A percentile compares a stretch with the other conserved stretches of the same genome.
Evolutionary conservation across 495 filamentous ascomycete genomes (phyloP).

Genomic region (Cudoniella acicularis): DNA sequence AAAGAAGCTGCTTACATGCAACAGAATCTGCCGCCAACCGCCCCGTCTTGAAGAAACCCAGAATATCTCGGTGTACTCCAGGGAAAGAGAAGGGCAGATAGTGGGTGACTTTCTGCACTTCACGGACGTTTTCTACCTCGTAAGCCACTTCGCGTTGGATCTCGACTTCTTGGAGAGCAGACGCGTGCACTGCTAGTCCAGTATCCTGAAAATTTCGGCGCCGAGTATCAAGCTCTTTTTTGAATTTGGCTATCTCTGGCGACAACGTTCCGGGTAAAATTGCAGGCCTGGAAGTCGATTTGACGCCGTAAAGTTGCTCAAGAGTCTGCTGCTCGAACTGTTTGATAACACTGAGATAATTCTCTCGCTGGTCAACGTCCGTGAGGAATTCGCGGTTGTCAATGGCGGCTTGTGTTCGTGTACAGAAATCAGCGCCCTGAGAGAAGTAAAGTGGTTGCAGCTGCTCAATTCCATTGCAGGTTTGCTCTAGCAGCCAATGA

Average conservation of each 20-base stretch:
- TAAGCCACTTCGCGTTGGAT: slow-evolving; percentile 30
- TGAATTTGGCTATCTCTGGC: slow-evolving; percentile 21
- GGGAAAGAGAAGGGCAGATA: slow-evolving; percentile 26
- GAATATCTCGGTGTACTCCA: slow-evolving; percentile 32
- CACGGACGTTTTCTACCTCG: slow-evolving; percentile 35
- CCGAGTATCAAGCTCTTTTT: slow-evolving; percentile 27
- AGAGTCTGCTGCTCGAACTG: slow-evolving; percentile 42
- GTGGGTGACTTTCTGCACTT: slow-evolving; percentile 31
- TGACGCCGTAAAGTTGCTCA: slow-evolving; percentile 40
- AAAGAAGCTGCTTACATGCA: slow-evolving; percentile 30
- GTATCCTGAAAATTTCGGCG: slow-evolving; percentile 26
- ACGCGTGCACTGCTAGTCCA: slow-evolving; percentile 30
- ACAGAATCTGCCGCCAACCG: slow-evolving; percentile 20
- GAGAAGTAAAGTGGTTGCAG: slow-evolving; percentile 51
- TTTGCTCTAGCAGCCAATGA: slow-evolving; percentile 58
- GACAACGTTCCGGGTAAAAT: slow-evolving; percentile 2
- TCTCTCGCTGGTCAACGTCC: slow-evolving; percentile 26
- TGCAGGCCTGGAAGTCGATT: slow-evolving; percentile 8
- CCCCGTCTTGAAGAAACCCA: slow-evolving; percentile 34
- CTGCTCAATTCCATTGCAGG: slow-evolving; percentile 52
- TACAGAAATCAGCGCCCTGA: slow-evolving; percentile 56
- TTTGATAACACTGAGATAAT: slow-evolving; percentile 35
- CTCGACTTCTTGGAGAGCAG: slow-evolving; percentile 38
- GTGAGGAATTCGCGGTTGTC: slow-evolving; percentile 25
- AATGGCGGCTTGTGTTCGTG: slow-evolving; percentile 25